Evolutionary conservation across 1,284 basidiomycete species (phyloP).

Genomic region (Rhodotorula sp.): DNA sequence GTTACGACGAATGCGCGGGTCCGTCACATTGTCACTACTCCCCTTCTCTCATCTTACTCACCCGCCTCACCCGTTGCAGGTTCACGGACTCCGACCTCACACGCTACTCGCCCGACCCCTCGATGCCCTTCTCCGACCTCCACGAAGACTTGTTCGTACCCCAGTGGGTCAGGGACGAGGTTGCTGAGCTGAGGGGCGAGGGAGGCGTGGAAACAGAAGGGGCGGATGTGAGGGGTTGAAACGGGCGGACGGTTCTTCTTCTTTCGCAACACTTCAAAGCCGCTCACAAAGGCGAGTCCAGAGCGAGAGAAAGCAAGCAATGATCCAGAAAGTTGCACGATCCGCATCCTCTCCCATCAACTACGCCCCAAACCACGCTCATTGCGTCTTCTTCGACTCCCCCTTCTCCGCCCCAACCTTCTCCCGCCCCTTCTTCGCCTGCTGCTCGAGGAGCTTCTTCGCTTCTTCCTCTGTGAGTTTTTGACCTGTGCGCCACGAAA

Average conservation of each 20-base stretch:
- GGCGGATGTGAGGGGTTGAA: not conserved
- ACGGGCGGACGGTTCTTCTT: not conserved
- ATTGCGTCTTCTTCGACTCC: conserved; percentile 12
- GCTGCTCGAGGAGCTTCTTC: conserved; percentile 16
- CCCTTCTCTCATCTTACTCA: too few relatives aligned
- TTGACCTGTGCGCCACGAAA: conserved; percentile 14
- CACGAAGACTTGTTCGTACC: conserved; percentile 46
- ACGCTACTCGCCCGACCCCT: conserved; percentile 32
- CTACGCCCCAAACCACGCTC: not conserved
- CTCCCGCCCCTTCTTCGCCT: not conserved
- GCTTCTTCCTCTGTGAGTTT: conserved; percentile 36
- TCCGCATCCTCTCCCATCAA: not conserved
- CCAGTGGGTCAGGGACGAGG: conserved; percentile 42
- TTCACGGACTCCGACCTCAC: conserved; percentile 37
- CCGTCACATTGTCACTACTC: not conserved
- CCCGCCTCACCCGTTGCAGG: conserved; percentile 10
- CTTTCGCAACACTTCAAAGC: too few relatives aligned
- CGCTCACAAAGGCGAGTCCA: not conserved
- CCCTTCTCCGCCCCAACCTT: not conserved
- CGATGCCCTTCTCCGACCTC: conserved; percentile 35
- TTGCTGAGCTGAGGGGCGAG: conserved; percentile 16
- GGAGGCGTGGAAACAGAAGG: not conserved
- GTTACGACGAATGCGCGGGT: conserved; percentile 40
- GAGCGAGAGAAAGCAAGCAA: not conserved
- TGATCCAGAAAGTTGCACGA: not conserved